Conservation (phyloP, 1,139 yeast genomes). For the Kodamaea ohmeri region DNA sequence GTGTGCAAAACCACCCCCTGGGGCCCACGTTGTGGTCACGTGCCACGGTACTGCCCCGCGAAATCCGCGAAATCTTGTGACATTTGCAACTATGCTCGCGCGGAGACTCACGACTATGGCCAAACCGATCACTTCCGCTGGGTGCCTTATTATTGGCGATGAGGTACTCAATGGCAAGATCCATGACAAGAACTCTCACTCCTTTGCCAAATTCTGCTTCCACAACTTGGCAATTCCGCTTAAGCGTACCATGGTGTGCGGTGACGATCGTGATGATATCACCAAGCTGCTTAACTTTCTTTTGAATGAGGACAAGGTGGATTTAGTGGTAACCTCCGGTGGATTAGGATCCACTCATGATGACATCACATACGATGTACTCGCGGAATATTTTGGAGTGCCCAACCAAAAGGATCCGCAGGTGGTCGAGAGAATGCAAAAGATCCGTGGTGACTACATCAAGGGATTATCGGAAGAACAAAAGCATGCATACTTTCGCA, state of each 20-base stretch:
- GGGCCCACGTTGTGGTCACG: neutral
- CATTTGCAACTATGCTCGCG: neutral
- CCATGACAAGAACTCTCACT: slow-evolving; percentile 70
- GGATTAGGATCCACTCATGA: slow-evolving; percentile 91
- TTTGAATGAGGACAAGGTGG: slow-evolving; percentile 45
- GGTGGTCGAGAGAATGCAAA: slow-evolving; percentile 60
- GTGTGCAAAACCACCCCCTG: slow-evolving; percentile 3
- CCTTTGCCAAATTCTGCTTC: slow-evolving; percentile 71
- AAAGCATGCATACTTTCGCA: slow-evolving; percentile 58
- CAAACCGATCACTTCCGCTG: slow-evolving; percentile 25
- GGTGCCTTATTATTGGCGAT: slow-evolving; percentile 72
- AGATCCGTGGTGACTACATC: slow-evolving; percentile 41
- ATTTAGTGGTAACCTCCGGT: slow-evolving; percentile 76
- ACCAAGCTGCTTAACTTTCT: slow-evolving; percentile 49
- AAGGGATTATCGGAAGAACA: slow-evolving; percentile 43
- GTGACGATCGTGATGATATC: slow-evolving; percentile 72
- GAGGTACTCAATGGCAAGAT: slow-evolving; percentile 89
- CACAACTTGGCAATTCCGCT: slow-evolving; percentile 58
- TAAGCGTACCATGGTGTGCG: slow-evolving; percentile 66
- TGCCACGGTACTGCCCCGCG: neutral
- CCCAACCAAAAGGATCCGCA: slow-evolving; percentile 52
- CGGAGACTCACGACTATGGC: slow-evolving; percentile 1
- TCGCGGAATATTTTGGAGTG: slow-evolving; percentile 61
- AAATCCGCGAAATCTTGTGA: neutral
- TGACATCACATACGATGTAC: slow-evolving; percentile 74